Evolutionary conservation across 2,329 filamentous ascomycete species (phyloP), one percentile per base, ranked within the genome.

Genomic region (Penicillium capsulatum): DNA sequence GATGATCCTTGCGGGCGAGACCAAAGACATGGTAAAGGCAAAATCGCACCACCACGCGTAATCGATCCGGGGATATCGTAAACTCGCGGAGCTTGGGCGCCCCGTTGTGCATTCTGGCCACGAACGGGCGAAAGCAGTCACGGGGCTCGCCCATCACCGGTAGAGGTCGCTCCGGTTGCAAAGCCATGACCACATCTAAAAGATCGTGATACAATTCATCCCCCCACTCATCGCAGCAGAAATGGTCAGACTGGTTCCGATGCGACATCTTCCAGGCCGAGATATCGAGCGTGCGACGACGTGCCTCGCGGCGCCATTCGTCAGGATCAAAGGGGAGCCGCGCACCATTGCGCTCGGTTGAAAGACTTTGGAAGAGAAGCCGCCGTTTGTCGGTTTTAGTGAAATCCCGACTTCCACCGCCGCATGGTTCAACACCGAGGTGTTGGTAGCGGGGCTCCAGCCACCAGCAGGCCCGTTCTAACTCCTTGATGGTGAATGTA

Each of bases 201-300:
- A 37, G 27, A 24, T 31, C 35, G 10, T 30, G 27, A 17, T 31
- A 37, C 9, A 38, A 17, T 17, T 33, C 29, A 33, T 38, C 22
- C 8, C 29, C 36, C 36, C 19, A 38, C 6, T 38, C 29, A 33
- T 28, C 29, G 24, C 22, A 28, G 20, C 33, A 24, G 22, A 24
- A 7, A 24, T 24, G 7, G 15, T 17, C 4, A 4, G 10, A 34
- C 24, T 7, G 6, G 4, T 22, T 7, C 13, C 17, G 9, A 20
- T 10, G 11, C 17, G n/a, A n/a, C n/a, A 24, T 24, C 22, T 24
- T 24, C 22, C 22, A 24, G 22, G 30, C 34, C 17, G 20, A 7
- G 7, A 15, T 16, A 19, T 37, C 34, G 7, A 37, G 31, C 4
- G 27, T 27, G 7, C 34, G 26, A 10, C 34, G 14, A 17, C 7